Evolutionary conservation across 768 basidiomycete species (phyloP).

Genomic region (Arthromyces matolae): DNA sequence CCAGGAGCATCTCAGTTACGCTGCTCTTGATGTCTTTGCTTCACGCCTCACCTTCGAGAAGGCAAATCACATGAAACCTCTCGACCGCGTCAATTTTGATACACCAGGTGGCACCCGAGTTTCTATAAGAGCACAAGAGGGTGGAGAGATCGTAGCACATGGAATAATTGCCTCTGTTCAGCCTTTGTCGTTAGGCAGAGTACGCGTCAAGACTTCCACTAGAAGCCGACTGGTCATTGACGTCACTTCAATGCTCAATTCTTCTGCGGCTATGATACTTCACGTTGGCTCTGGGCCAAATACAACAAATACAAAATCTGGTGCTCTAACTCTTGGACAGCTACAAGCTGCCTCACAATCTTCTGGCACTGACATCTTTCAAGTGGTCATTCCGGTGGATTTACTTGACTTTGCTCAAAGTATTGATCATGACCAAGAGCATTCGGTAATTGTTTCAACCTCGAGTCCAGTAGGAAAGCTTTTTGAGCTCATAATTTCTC

Average conservation of each 20-base stretch:
- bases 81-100: neutral
- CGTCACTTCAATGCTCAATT: neutral
- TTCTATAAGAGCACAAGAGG: constrained; percentile 17
- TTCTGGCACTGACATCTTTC: neutral
- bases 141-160: constrained; percentile 11
- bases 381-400: neutral
- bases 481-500: too few species aligned
- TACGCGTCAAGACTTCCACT: neutral
- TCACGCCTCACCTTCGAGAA: constrained; percentile 1
- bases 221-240: neutral
- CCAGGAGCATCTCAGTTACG: neutral
- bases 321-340: neutral
- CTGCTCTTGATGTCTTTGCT: neutral
- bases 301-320: neutral
- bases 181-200: neutral
- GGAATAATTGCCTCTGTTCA: constrained; percentile 8
- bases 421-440: neutral
- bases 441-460: neutral
- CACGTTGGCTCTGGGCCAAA: neutral
- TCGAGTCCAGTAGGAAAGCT: neutral
- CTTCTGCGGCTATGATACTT: neutral
- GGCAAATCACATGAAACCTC: neutral
- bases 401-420: neutral
- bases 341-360: neutral
- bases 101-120: constrained; percentile 12